Evolutionary conservation across 2,329 filamentous ascomycete genomes (phyloP).

Genomic region (Pseudopithomyces maydicus): DNA sequence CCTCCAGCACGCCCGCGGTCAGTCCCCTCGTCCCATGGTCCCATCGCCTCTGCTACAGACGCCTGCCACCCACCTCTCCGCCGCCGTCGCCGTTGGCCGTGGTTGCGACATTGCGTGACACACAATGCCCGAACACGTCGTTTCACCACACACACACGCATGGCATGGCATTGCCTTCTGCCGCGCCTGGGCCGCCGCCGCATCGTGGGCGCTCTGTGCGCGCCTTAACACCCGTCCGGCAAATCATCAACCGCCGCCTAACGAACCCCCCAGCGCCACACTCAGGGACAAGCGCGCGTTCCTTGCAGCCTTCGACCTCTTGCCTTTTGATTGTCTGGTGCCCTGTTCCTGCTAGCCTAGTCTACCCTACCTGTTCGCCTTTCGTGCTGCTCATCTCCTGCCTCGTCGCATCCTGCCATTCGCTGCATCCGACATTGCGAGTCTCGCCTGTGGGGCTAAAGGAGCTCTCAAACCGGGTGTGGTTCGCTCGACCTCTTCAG

Average conservation of each 20-base stretch:
- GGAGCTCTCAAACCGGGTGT: slow-evolving; percentile 31
- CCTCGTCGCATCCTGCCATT: slow-evolving; percentile 25
- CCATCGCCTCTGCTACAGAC: background rate
- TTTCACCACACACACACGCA: background rate
- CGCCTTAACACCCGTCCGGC: slow-evolving; percentile 25
- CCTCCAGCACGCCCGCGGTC: background rate
- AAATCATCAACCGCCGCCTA: slow-evolving; percentile 34
- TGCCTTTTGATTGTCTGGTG: slow-evolving; percentile 29
- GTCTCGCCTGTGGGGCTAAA: slow-evolving; percentile 36
- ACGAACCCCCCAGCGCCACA: slow-evolving; percentile 30
- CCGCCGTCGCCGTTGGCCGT: slow-evolving; percentile 11
- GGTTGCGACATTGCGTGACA: background rate
- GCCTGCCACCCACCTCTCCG: slow-evolving; percentile 33
- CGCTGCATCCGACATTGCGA: slow-evolving; percentile 39
- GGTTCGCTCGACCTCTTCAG: slow-evolving; percentile 29
- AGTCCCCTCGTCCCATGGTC: too few relatives aligned
- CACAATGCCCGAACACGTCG: background rate
- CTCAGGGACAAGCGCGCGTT: slow-evolving; percentile 39
- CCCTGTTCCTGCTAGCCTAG: slow-evolving; percentile 13
- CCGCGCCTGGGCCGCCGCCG: slow-evolving; percentile 25
- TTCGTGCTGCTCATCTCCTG: slow-evolving; percentile 8
- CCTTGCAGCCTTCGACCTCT: slow-evolving; percentile 24
- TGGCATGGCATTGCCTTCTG: slow-evolving; percentile 3
- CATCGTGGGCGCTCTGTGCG: slow-evolving; percentile 36
- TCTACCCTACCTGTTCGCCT: slow-evolving; percentile 21